Percentiles rank a stretch among this genome's conserved stretches.
These are phyloP conservation scores for Mucor sp. DNA, from an alignment of 371 early-diverging fungal genomes.

Conservation along the genomic window DNA sequence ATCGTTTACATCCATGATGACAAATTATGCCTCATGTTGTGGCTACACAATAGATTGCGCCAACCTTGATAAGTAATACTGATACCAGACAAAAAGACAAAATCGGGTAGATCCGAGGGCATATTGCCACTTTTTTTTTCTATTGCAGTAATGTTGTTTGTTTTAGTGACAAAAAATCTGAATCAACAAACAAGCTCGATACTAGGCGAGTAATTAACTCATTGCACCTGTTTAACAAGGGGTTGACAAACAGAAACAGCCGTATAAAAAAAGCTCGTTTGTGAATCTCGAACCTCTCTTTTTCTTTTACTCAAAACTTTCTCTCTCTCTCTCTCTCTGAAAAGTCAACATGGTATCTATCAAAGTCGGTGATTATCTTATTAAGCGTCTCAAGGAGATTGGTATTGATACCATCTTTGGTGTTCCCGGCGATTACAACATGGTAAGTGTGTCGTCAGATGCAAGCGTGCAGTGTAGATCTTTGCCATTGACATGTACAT, in stretches of 20 bases:
- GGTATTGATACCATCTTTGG: slow-evolving; percentile 49
- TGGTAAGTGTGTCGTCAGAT: slow-evolving; percentile 24
- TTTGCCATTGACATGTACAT: not conserved
- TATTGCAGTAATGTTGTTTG: not conserved
- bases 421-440: slow-evolving; percentile 53
- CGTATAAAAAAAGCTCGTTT: not conserved
- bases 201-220: not conserved
- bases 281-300: not conserved
- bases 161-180: not conserved
- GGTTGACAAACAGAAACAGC: slow-evolving; percentile 9
- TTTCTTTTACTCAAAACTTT: not conserved
- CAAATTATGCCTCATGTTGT: not conserved
- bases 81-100: not conserved
- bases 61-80: not conserved
- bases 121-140: not conserved
- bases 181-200: not conserved
- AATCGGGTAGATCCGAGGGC: not conserved
- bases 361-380: slow-evolving; percentile 37
- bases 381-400: slow-evolving; percentile 46
- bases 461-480: not conserved
- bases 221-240: not conserved
- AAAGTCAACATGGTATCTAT: slow-evolving; percentile 14
- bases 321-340: not conserved
- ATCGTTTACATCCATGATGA: not conserved
- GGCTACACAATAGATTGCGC: not conserved